These are phyloP conservation scores for Sugiyamaella chiloensis DNA, from an alignment of 805 yeast species.

Conservation along the genomic window DNA sequence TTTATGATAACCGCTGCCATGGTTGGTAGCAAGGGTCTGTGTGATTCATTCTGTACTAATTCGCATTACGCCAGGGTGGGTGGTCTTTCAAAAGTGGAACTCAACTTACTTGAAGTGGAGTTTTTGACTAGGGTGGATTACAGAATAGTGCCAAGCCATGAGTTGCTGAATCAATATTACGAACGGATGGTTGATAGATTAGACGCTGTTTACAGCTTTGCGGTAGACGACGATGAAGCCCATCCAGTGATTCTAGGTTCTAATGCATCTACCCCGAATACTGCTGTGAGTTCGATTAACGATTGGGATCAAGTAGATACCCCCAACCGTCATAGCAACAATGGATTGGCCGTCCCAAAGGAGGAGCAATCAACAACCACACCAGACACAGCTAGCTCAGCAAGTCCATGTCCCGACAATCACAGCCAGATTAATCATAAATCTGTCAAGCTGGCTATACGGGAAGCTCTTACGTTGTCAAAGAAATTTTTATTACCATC, in stretches of 20 bases:
- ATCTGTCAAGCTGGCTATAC: slow-evolving; percentile 7
- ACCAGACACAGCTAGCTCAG: background rate
- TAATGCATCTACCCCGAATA: background rate
- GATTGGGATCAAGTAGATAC: background rate
- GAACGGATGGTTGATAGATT: slow-evolving; percentile 32
- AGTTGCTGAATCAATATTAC: slow-evolving; percentile 35
- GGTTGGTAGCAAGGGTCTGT: slow-evolving; percentile 83
- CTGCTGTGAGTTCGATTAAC: background rate
- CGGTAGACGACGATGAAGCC: slow-evolving; percentile 5
- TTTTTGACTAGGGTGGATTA: slow-evolving; percentile 77
- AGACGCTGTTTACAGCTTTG: slow-evolving; percentile 23
- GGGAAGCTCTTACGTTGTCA: slow-evolving; percentile 9
- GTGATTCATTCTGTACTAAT: slow-evolving; percentile 92
- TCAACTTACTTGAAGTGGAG: slow-evolving; percentile 85
- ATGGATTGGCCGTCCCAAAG: background rate
- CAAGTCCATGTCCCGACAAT: too few relatives aligned
- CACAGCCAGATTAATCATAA: too few relatives aligned
- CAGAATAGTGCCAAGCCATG: slow-evolving; percentile 57
- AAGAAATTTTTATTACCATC: slow-evolving; percentile 15
- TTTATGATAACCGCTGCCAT: slow-evolving; percentile 87
- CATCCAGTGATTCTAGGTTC: background rate
- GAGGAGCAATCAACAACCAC: background rate
- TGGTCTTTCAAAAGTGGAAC: slow-evolving; percentile 78
- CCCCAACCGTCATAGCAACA: too few relatives aligned
- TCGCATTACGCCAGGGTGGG: slow-evolving; percentile 95